Conservation (phyloP, 805 yeast genomes). For the Teunomyces gatunensis region DNA sequence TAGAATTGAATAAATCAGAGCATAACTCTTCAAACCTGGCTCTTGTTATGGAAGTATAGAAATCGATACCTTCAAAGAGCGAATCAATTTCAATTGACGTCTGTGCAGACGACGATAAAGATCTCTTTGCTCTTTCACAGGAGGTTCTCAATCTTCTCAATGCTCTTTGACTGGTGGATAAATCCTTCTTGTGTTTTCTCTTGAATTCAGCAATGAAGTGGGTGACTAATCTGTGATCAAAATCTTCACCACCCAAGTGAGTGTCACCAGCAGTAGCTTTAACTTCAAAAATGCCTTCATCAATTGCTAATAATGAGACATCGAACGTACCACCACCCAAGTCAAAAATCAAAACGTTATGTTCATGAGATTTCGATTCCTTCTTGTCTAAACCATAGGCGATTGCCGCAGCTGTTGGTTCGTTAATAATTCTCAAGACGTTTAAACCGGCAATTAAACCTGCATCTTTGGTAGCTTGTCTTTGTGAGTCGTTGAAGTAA, state of each 20-base stretch:
- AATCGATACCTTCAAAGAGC: conserved; percentile 90
- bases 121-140: conserved; percentile 97
- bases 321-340: conserved; percentile 98
- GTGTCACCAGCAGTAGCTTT: conserved; percentile 95
- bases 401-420: conserved; percentile 47
- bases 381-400: conserved; percentile 51
- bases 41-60: conserved; percentile 91
- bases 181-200: conserved; percentile 88
- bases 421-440: conserved; percentile 43
- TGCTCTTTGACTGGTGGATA: conserved; percentile 78
- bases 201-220: conserved; percentile 91
- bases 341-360: conserved; percentile 88
- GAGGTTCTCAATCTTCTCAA: conserved; percentile 93
- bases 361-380: conserved; percentile 57
- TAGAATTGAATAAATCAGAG: conserved; percentile 88
- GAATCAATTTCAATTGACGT: conserved; percentile 96
- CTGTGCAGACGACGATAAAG: conserved; percentile 91
- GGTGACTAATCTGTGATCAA: conserved; percentile 83
- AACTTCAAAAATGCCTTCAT: conserved; percentile 90
- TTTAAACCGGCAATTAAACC: conserved; percentile 47
- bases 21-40: conserved; percentile 98
- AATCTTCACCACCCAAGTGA: conserved; percentile 97
- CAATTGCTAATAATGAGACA: conserved; percentile 83
- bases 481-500: conserved; percentile 42
- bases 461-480: conserved; percentile 46